Base-by-base conservation (phyloP, 345 rosid genomes). In the Jatropha curcas region DNA sequence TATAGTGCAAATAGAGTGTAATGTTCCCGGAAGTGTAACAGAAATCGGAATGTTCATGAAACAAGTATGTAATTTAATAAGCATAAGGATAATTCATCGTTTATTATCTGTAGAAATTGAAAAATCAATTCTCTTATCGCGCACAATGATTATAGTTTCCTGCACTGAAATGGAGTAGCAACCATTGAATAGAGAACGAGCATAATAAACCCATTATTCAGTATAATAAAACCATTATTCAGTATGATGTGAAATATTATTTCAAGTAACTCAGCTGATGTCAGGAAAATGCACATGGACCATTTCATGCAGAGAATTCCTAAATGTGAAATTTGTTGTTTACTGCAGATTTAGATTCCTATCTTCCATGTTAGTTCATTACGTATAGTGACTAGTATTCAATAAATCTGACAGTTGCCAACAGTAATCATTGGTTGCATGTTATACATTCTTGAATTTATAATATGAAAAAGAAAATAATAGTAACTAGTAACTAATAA, bases 321-420 rank as follows among this genome's bases (percentile, higher is more conserved):
- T 43, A 7, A 60, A 8, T 59, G 53, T 24, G 20, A 60, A 13
- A 28, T 12, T 14, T 28, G 7, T 65, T 28, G 10, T 11, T 41
- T 34, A 30, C 28, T 28, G 43, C 39, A 8, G 39, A 30, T 45
- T 60, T 46, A 60, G 28, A 60, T 61, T 31, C 45, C 60, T 35
- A 56, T 60, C 27, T 46, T 24, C 60, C 74, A 60, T n/a, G 35
- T 48, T 48, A 60, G 58, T 48, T 30, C 37, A 19, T 9, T 31
- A 50, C 30, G 43, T 67, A 14, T 13, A 19, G 31, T 13, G 11
- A 57, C 31, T 30, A 57, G 6, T 57, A 41, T 41, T 41, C 11
- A 41, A 41, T 10, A 41, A 41, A 41, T 41, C 45, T 13, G 12
- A 41, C 8, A 41, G 1, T 13, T 41, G 11, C 1, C 11, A 13